Percentiles rank a stretch among this genome's conserved stretches.
Conservation (phyloP, 495 filamentous ascomycete species). For the Hypoxylon rickii region DNA sequence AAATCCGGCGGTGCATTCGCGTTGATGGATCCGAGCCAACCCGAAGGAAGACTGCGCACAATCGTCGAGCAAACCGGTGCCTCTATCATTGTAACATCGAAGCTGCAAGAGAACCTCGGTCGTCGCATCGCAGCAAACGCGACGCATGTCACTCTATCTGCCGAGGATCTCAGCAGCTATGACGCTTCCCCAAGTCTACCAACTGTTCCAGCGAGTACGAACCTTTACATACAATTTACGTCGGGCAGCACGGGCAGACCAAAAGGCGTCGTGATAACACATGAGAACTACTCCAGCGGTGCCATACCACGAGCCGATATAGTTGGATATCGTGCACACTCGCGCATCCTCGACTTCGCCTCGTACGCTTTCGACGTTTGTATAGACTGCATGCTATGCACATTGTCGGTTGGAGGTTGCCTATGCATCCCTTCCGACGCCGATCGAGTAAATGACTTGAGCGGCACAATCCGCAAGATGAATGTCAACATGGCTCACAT, state of each 20-base stretch:
- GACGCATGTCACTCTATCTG: constrained; percentile 30
- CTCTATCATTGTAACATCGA: constrained; percentile 59
- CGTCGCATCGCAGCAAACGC: constrained; percentile 34
- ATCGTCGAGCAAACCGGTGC: constrained; percentile 58
- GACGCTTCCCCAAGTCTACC: constrained; percentile 25
- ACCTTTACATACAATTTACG: constrained; percentile 52
- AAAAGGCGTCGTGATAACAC: constrained; percentile 51
- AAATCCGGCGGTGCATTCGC: constrained; percentile 55
- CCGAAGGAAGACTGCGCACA: constrained; percentile 53
- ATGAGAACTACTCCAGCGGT: constrained; percentile 48
- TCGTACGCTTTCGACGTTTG: constrained; percentile 58
- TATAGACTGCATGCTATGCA: constrained; percentile 56
- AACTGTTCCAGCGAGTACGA: constrained; percentile 31
- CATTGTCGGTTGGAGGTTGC: constrained; percentile 60
- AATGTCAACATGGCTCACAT: constrained; percentile 50
- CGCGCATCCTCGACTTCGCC: constrained; percentile 54
- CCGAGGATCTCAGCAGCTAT: constrained; percentile 12
- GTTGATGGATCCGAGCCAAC: constrained; percentile 47
- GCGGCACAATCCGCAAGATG: constrained; percentile 43
- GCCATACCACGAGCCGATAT: constrained; percentile 45
- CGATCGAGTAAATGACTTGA: constrained; percentile 49
- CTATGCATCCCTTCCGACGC: constrained; percentile 65
- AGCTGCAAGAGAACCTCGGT: constrained; percentile 37
- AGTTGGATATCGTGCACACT: constrained; percentile 44
- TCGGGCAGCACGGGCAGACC: constrained; percentile 56